Evolutionary conservation across 176 grass and related monocot genomes (phyloP).

Genomic region (Avena sativa): DNA sequence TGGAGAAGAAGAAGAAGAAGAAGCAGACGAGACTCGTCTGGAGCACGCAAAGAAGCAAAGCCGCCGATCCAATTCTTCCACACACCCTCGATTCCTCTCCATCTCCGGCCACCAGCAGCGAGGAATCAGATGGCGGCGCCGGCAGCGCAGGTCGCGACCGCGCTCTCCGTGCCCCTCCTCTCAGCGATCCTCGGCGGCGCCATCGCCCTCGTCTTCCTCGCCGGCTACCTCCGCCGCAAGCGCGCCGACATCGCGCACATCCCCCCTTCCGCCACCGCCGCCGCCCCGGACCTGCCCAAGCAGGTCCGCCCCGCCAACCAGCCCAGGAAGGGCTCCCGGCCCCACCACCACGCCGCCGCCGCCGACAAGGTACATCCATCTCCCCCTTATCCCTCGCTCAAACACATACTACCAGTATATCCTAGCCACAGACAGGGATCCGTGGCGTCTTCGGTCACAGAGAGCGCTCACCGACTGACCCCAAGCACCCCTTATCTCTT

Average conservation of each 20-base stretch:
- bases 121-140: not conserved
- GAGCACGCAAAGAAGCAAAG: not conserved
- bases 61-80: conserved; percentile 20
- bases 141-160: conserved; percentile 27
- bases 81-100: not conserved
- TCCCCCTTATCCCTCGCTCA: not conserved
- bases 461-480: not conserved
- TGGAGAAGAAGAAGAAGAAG: not conserved
- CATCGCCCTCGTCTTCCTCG: conserved; percentile 78
- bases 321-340: conserved; percentile 37
- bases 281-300: conserved; percentile 48
- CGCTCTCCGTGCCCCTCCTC: conserved; percentile 70
- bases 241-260: conserved; percentile 69
- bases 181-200: conserved; percentile 70
- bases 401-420: not conserved
- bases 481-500: too few species aligned
- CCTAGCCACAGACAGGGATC: not conserved
- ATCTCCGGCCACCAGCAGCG: not conserved
- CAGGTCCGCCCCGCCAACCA: conserved; percentile 33
- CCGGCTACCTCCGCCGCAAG: conserved; percentile 88
- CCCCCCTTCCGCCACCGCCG: conserved; percentile 48
- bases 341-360: conserved; percentile 69
- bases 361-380: conserved; percentile 68
- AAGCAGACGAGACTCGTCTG: too few species aligned
- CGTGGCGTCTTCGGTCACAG: not conserved